These are phyloP conservation scores for Pseudozyma tsukubaensis DNA, from an alignment of 1,284 basidiomycete genomes.

Conservation along the genomic window DNA sequence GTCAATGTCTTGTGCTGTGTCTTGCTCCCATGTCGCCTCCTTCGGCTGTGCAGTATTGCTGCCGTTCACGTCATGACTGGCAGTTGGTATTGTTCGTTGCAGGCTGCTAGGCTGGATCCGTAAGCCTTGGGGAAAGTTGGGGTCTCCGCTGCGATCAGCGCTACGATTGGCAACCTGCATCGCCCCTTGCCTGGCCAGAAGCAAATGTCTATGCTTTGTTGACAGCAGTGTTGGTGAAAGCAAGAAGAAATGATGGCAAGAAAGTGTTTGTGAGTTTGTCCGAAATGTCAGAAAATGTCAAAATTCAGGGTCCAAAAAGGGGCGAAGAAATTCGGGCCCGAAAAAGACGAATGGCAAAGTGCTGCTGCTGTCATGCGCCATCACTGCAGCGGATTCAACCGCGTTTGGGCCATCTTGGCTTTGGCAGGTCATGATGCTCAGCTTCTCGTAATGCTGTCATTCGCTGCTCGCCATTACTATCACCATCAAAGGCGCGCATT, in stretches of 20 bases:
- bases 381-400: conserved; percentile 2
- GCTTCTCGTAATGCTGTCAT: too few relatives aligned
- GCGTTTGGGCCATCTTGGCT: conserved; percentile 30
- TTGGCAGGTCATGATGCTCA: too few relatives aligned
- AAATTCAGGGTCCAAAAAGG: conserved; percentile 37
- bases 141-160: conserved; percentile 40
- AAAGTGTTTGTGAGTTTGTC: not conserved
- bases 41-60: not conserved
- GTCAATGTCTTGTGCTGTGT: conserved; percentile 60
- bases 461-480: too few relatives aligned
- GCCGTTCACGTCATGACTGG: not conserved
- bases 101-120: conserved; percentile 52
- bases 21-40: conserved; percentile 46
- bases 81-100: conserved; percentile 5
- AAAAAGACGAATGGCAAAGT: conserved; percentile 3
- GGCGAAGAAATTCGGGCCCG: conserved; percentile 21
- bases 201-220: conserved; percentile 14
- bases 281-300: not conserved
- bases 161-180: conserved; percentile 24
- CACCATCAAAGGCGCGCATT: too few relatives aligned
- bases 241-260: not conserved
- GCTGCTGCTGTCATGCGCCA: conserved; percentile 1
- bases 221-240: not conserved
- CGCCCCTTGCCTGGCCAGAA: conserved; percentile 5
- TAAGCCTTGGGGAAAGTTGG: conserved; percentile 61